Base-by-base conservation (phyloP, 179 eudicot genomes). In the Sideroxylon spinosum region DNA sequence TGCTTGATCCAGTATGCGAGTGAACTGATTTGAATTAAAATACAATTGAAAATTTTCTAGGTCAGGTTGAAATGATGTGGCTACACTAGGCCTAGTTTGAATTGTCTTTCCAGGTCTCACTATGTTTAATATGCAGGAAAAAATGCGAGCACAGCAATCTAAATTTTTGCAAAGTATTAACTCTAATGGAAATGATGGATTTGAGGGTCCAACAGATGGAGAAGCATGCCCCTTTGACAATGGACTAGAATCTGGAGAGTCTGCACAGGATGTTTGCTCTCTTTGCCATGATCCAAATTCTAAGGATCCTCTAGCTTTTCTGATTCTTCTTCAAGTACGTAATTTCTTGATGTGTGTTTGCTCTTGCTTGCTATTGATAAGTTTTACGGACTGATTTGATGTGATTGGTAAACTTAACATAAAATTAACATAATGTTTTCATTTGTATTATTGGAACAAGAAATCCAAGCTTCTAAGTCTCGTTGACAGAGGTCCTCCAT, bases 81-180 rank as follows among this genome's bases (percentile, higher is more conserved):
- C 59, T 16, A 55, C 65, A 60, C 76, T 22, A 50, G 76, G 68
- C 46, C n/a, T 32, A 23, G 72, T 78, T 29, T 61, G 28, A 48
- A 71, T 25, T 67, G 17, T 46, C 32, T 76, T 55, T 68, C 11
- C 26, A 46, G 53, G 59, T 32, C 50, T 79, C 76, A 68, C 61
- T 52, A 55, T 70, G n/a, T 46, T 60, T 78, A 46, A 50, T 84
- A 62, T 85, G 79, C 89, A 96, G 99, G 98, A 92, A 73, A 94
- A 91, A 86, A 96, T 96, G 99, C 89, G 89, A 83, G 95, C 95
- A 9, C 92, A 92, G 81, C 99, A 96, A 71, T 90, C 97, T 25
- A 96, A 92, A 80, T 96, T 96, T 83, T 57, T 96, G 83, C 92
- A 85, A 12, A 94, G 81, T 85, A 55, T 88, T 73, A 83, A 87